Base-by-base conservation (phyloP, 495 filamentous ascomycete species). In the Cladorrhinum samala region DNA sequence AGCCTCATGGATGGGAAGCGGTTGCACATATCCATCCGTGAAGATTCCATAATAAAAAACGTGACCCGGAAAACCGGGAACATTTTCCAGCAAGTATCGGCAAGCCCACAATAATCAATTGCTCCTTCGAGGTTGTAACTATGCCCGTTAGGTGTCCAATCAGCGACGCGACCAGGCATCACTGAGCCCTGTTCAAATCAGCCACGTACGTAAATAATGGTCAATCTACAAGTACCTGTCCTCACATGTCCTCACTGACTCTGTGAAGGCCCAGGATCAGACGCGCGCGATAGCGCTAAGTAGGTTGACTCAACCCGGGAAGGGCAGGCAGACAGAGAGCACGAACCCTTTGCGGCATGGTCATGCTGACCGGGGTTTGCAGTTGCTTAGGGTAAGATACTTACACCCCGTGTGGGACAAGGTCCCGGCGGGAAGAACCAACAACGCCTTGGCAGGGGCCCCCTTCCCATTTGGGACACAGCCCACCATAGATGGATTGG, bases 401-500 rank as follows among this genome's bases (percentile, higher is more conserved):
- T n/a, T n/a, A n/a, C n/a, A n/a, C 24, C 45, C 23, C 45, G 14
- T 23, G 5, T 4, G 6, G 17, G 21, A 23, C n/a, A 47, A 23
- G 24, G n/a, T 4, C n/a, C 39, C 7, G 17, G 39, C 13, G 40
- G 47, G 25, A 41, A 46, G 47, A 30, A 24, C 49, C 25, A 48
- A 53, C 21, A 52, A 52, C 18, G 14, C 19, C 55, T 57, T 57
- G 50, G 49, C 49, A 57, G 55, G 55, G 49, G 49, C n/a, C 9
- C 1, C 20, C 44, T 52, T 57, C 49, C 30, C 1, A 25, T 52
- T 38, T 39, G 54, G 54, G 24, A 5, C 23, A 45, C 42, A 20
- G 3, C 16, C 21, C 23, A 45, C 24, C 20, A 9, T 33, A 24
- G 23, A 33, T n/a, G n/a, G 24, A 45, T 45, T 23, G 3, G 23